These are phyloP conservation scores for Trypanosoma avium DNA, from an alignment of 208 protist species.

Conservation along the genomic window DNA sequence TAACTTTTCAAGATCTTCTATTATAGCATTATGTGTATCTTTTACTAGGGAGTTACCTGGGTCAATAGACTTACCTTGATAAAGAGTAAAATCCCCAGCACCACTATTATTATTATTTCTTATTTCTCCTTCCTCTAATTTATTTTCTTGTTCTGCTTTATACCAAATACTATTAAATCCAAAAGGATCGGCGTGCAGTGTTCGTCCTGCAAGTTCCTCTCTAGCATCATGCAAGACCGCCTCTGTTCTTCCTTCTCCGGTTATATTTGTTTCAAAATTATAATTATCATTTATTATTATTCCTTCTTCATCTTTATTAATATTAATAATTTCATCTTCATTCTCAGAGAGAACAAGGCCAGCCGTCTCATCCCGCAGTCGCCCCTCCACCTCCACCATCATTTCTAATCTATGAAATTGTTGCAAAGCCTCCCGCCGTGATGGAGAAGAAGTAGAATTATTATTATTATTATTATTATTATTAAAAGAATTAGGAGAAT, in stretches of 20 bases:
- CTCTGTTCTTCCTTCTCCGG: background rate
- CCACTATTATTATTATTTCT: background rate
- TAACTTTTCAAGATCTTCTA: conserved; percentile 20
- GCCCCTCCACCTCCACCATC: conserved; percentile 25
- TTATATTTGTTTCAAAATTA: background rate
- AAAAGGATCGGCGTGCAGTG: conserved; percentile 11
- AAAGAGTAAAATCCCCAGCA: no score
- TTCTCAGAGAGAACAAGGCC: conserved; percentile 30
- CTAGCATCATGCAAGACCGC: conserved; percentile 12
- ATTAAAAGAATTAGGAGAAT: no score
- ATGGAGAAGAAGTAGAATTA: conserved; percentile 4
- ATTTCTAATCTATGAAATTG: conserved; percentile 30
- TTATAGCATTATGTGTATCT: conserved; percentile 10
- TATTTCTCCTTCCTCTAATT: conserved; percentile 1
- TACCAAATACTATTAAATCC: conserved; percentile 12
- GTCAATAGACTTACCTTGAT: background rate
- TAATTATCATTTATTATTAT: no score
- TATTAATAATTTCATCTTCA: background rate
- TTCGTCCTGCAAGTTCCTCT: conserved; percentile 13
- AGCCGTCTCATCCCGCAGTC: conserved; percentile 9
- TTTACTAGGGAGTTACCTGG: background rate
- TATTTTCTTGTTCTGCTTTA: conserved; percentile 7
- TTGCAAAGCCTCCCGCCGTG: conserved; percentile 23
- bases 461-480: no score
- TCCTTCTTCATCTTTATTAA: background rate